Base-by-base conservation (phyloP, 108 stramenopile genomes). In the Nitzschia sp. region DNA sequence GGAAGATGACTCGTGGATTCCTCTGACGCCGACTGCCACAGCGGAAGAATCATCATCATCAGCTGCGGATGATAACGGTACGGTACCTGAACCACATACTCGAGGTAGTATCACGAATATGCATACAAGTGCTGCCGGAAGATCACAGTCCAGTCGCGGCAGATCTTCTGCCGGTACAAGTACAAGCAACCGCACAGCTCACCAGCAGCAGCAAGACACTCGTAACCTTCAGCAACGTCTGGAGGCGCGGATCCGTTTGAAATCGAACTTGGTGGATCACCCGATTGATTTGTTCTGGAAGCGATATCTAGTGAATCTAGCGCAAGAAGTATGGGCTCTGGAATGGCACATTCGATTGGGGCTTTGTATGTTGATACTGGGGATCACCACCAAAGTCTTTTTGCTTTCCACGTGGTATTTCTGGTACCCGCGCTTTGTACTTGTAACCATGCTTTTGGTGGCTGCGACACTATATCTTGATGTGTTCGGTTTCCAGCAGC, bases 291-390 rank as follows among this genome's bases (percentile, higher is more conserved):
- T 69, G 15, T 66, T 71, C 29, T 75, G 74, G 74, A 44, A 50
- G 34, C 69, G 65, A 45, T 80, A 62, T 41, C 28, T 74, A n/a
- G 33, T 38, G 13, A 58, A 80, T 70, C 31, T 69, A 6, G 57
- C 55, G 1, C 55, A 36, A 45, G 68, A 74, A 69, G n/a, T 74
- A 4, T 74, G 72, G 72, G 23, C 31, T 0, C 34, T 68, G 38
- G 70, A 78, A 29, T 25, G 63, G n/a, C 60, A 36, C 2, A 68
- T 68, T 36, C 77, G 71, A 48, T 17, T 69, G 22, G 78, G 72
- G 15, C 16, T 73, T 26, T 13, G 56, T 9, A 25, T 79, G 28
- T 30, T 79, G 26, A 35, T 54, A 1, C 3, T 41, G 9, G 78
- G 78, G 3, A 29, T 58, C 23, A 11, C 45, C 13, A 35, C 52